Evolutionary conservation across 306 rosid genomes (phyloP), one percentile per base, ranked within the genome.

Genomic region (Acacia acuminata): DNA sequence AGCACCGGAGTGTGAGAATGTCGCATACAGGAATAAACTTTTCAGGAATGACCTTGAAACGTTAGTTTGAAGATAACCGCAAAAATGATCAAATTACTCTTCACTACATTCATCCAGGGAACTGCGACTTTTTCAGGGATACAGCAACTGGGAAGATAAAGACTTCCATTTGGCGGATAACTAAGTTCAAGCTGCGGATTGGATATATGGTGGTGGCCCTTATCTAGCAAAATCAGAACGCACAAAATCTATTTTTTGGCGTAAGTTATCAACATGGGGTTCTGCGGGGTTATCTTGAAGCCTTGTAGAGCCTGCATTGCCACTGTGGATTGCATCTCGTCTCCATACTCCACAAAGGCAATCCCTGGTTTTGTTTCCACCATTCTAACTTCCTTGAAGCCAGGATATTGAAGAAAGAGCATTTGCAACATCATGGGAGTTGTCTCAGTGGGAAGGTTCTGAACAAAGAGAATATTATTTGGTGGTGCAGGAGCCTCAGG

Each of bases 401-500:
- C 98, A 38, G 92, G 83, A 61, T 91, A 94, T 71, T 96, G 99
- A 75, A 88, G 94, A 88, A 94, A 95, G 55, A 96, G 98, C 98
- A 96, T 96, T 82, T 96, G 99, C 78, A 96, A 91, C 99, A 96
- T 94, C 97, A 91, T 89, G 25, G 99, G 93, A 60, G 97, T 92
- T 12, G 99, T 88, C 43, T 94, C 99, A 0, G 88, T 90, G 25
- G 99, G 98, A 79, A 94, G 98, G 87, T 92, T 94, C 87, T 96
- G 98, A 44, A 94, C 89, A 53, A 96, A 96, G 79, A 96, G 92
- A 79, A 96, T 96, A 87, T 88, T 96, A 84, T 96, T 96, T 61
- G 97, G 98, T 0, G 99, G 99, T n/a, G 99, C 98, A 63, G 98
- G 99, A 64, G 93, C 99, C 88, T 96, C 99, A 0, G 99, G 97